These are phyloP conservation scores for Fusarium lateritium DNA, from an alignment of 2,329 filamentous ascomycete genomes.

Conservation along the genomic window DNA sequence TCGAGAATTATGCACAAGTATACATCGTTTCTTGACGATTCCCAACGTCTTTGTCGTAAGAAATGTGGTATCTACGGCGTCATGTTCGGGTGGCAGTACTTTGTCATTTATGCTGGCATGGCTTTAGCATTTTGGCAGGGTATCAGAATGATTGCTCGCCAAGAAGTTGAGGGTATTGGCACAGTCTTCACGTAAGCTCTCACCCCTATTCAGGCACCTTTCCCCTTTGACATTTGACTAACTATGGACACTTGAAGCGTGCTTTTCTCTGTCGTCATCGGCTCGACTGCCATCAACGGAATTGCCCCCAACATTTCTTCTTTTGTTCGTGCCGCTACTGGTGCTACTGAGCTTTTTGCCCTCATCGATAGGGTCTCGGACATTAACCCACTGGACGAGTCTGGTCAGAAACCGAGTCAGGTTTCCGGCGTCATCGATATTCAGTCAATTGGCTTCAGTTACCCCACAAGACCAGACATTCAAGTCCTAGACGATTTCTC, in stretches of 20 bases:
- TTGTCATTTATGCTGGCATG: constrained; percentile 56
- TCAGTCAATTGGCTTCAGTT: constrained; percentile 57
- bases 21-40: neutral
- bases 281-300: constrained; percentile 48
- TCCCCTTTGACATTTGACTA: too few species aligned
- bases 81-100: constrained; percentile 16
- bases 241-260: constrained; percentile 34
- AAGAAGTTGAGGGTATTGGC: constrained; percentile 54
- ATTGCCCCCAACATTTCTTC: constrained; percentile 52
- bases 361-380: constrained; percentile 54
- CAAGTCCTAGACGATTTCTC: constrained; percentile 58
- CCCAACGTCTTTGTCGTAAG: neutral
- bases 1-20: neutral
- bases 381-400: constrained; percentile 53
- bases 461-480: constrained; percentile 59
- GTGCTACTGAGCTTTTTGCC: constrained; percentile 40
- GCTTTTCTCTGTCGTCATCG: constrained; percentile 55
- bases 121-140: constrained; percentile 61
- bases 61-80: neutral
- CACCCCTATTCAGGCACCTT: neutral
- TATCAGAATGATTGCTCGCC: constrained; percentile 52
- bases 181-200: constrained; percentile 17
- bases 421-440: constrained; percentile 53
- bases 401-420: constrained; percentile 45
- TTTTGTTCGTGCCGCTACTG: constrained; percentile 53